phyloP scores from a whole-genome alignment of 108 stramenopile genomes.

The Mayamaea pseudoterrestris region DNA sequence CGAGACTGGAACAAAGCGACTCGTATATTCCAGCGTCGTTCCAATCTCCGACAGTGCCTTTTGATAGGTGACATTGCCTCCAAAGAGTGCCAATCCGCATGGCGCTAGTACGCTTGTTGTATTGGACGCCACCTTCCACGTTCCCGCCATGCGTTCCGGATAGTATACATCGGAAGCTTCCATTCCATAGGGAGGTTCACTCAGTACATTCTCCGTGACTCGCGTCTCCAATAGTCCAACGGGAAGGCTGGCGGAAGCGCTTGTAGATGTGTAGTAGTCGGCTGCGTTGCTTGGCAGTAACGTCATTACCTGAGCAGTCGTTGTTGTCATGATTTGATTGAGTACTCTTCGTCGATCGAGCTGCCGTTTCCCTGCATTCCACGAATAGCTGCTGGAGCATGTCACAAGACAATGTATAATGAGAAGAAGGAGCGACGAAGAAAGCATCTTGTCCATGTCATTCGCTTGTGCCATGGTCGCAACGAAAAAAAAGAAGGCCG shows the following conservation, averaged over 20 bases:
- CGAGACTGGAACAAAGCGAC: slow-evolving; percentile 32
- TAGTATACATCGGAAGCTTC: slow-evolving; percentile 56
- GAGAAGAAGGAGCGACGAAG: no score
- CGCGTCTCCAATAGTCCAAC: slow-evolving; percentile 27
- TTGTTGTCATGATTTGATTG: neutral
- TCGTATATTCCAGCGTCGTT: slow-evolving; percentile 35
- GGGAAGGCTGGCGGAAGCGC: neutral
- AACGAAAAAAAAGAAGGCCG: no score
- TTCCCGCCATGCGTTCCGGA: slow-evolving; percentile 45
- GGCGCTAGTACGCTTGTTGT: slow-evolving; percentile 52
- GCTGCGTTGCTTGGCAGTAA: neutral
- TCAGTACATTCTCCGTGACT: slow-evolving; percentile 21
- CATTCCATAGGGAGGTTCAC: slow-evolving; percentile 55
- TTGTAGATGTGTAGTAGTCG: neutral
- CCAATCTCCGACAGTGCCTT: slow-evolving; percentile 35
- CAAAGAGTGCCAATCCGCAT: slow-evolving; percentile 62
- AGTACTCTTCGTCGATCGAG: neutral
- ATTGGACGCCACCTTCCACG: slow-evolving; percentile 40
- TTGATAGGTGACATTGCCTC: slow-evolving; percentile 47
- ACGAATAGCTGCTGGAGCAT: neutral
- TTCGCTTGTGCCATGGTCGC: no score
- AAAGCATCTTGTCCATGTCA: no score
- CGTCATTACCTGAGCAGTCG: neutral
- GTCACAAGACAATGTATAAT: no score
- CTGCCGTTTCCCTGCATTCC: neutral